A percentile compares a stretch with the other conserved stretches of the same genome.
These are phyloP conservation scores for Talaromyces trachyspermus DNA, from an alignment of 495 filamentous ascomycete genomes.

Conservation along the genomic window DNA sequence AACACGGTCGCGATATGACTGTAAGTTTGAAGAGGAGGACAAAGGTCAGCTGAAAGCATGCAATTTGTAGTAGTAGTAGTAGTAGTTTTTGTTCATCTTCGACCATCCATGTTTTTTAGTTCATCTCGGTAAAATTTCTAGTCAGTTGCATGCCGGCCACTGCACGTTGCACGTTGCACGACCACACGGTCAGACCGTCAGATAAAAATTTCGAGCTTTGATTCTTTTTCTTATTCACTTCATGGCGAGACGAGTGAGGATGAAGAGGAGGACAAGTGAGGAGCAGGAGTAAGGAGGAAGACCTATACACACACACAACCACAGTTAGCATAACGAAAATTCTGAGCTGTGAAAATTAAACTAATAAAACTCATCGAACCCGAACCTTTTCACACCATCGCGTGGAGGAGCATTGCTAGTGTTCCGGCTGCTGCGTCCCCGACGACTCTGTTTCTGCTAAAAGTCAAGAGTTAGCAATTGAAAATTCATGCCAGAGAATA, in stretches of 20 bases:
- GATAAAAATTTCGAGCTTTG: background rate
- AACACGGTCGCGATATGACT: constrained; percentile 48
- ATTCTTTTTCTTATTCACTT: background rate
- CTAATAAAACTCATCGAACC: too few relatives aligned
- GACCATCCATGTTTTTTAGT: background rate
- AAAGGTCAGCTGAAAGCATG: constrained; percentile 49
- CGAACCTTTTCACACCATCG: constrained; percentile 84
- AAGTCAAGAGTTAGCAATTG: background rate
- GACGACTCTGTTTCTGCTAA: constrained; percentile 29
- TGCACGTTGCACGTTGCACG: too few relatives aligned
- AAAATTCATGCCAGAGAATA: background rate
- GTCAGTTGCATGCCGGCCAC: too few relatives aligned
- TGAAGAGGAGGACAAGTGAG: constrained; percentile 11
- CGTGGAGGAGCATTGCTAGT: constrained; percentile 53
- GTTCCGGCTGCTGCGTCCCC: constrained; percentile 49
- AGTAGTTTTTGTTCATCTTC: background rate
- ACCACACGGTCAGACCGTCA: background rate
- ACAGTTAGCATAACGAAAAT: too few relatives aligned
- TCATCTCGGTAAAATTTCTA: background rate
- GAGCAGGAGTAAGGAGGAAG: constrained; percentile 23
- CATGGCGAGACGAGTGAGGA: background rate
- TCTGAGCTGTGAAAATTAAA: too few relatives aligned
- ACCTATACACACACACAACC: too few relatives aligned
- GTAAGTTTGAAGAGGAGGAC: constrained; percentile 39
- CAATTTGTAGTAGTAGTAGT: constrained; percentile 14